phyloP scores from a whole-genome alignment of 352 stramenopile genomes.

The Phytophthora foliorum region DNA sequence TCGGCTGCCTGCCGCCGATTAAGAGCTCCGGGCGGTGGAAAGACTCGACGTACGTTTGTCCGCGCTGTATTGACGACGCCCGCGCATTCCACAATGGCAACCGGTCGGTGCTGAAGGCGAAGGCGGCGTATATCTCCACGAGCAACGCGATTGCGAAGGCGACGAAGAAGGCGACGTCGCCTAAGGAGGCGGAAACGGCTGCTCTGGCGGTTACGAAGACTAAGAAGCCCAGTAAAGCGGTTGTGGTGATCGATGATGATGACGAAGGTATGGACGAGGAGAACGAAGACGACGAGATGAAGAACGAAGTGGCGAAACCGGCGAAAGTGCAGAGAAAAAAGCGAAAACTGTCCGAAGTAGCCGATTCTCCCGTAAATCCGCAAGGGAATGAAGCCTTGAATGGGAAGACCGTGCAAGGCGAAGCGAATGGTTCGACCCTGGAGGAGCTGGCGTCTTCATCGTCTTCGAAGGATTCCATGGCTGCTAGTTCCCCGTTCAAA shows the following conservation, averaged over 20 bases:
- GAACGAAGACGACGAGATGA: conserved; percentile 11
- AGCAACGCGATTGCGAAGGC: conserved; percentile 42
- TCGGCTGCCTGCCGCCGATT: conserved; percentile 84
- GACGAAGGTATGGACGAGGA: conserved; percentile 49
- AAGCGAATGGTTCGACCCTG: background rate
- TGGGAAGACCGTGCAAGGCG: background rate
- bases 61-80: conserved; percentile 80
- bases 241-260: conserved; percentile 40
- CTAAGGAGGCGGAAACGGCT: conserved; percentile 32
- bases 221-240: conserved; percentile 44
- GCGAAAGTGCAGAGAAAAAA: conserved; percentile 37
- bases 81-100: conserved; percentile 77
- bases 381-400: conserved; percentile 20
- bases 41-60: conserved; percentile 89
- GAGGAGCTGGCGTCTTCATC: background rate
- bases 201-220: conserved; percentile 30
- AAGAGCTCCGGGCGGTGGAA: conserved; percentile 88
- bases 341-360: conserved; percentile 49
- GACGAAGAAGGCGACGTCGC: conserved; percentile 32
- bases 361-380: conserved; percentile 31
- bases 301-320: conserved; percentile 15
- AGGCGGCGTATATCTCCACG: conserved; percentile 47
- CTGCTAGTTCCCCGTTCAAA: background rate
- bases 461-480: conserved; percentile 3
- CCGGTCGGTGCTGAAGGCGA: conserved; percentile 56